Evolutionary conservation across 176 grass and related monocot species (phyloP).

Genomic region (Eragrostis curvula): DNA sequence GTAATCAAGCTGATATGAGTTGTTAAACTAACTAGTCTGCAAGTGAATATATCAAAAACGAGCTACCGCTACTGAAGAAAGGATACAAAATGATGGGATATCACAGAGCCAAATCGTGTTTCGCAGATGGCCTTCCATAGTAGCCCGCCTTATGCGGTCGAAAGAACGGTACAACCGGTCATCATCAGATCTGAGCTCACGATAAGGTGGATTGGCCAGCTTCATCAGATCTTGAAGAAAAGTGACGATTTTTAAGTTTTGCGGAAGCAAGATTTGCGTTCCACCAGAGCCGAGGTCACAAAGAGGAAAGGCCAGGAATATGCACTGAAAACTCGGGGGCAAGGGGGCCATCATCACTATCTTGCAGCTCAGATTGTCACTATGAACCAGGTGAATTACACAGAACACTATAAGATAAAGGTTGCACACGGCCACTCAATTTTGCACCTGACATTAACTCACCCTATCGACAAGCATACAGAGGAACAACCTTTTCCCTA

Average conservation of each 20-base stretch:
- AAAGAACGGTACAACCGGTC: background rate
- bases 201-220: background rate
- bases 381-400: conserved; percentile 16
- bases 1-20: no score
- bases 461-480: conserved; percentile 5
- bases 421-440: background rate
- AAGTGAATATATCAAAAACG: no score
- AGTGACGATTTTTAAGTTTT: background rate
- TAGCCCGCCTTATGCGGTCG: conserved; percentile 37
- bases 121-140: no score
- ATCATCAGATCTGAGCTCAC: no score
- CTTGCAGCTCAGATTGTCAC: conserved; percentile 17
- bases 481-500: conserved; percentile 30
- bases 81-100: no score
- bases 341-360: background rate
- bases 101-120: no score
- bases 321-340: background rate
- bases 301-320: background rate
- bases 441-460: background rate
- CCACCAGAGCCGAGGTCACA: background rate
- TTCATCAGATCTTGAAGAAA: conserved; percentile 9
- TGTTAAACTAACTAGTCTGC: no score
- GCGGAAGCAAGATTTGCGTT: background rate
- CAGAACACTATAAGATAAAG: conserved; percentile 11
- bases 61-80: no score